Base-by-base conservation (phyloP, 768 basidiomycete genomes). In the Galerina sulciceps region DNA sequence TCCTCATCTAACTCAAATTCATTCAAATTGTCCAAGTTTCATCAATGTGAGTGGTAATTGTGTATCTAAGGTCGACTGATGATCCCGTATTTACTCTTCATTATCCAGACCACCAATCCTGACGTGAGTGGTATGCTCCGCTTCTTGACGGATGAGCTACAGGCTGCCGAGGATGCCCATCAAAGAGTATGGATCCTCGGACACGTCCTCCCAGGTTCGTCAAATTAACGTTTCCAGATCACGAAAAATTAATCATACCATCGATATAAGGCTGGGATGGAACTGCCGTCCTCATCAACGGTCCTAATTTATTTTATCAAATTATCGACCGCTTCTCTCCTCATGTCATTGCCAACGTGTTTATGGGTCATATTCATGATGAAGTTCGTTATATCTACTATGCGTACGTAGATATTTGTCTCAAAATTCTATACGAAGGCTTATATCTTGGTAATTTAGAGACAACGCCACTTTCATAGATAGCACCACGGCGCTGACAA, bases 71-170 rank as follows among this genome's bases (percentile, higher is more conserved):
- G 23, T 46, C 14, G 4, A 22, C 10, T 10, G 13, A n/a, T 17
- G 2, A 15, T 23, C 8, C 1, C 34, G 4, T 13, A 14, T 38
- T n/a, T n/a, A n/a, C n/a, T 14, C 22, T 20, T 37, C 20, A 49
- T 37, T 20, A 23, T 15, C 15, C 37, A 51, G 49, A 51, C 49
- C 18, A 51, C 49, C 9, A 51, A 51, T 23, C 49, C 37, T 10
- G 49, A 51, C 22, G 49, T 40, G 22, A 51, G 49, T 23, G 49
- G 49, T 22, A 51, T 51, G 49, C 22, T 51, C 20, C 49, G 49
- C 5, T 51, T 51, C 49, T 36, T 51, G 11, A 51, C 49, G 49
- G 49, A 51, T n/a, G 49, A 51, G 37, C 49, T 51, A 8, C 49
- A 51, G 40, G 37, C 17, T 11, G 49, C 49, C 36, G 49, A 51